Evolutionary conservation across 2,329 filamentous ascomycete genomes (phyloP).

Genomic region (Fusarium incarnatum): DNA sequence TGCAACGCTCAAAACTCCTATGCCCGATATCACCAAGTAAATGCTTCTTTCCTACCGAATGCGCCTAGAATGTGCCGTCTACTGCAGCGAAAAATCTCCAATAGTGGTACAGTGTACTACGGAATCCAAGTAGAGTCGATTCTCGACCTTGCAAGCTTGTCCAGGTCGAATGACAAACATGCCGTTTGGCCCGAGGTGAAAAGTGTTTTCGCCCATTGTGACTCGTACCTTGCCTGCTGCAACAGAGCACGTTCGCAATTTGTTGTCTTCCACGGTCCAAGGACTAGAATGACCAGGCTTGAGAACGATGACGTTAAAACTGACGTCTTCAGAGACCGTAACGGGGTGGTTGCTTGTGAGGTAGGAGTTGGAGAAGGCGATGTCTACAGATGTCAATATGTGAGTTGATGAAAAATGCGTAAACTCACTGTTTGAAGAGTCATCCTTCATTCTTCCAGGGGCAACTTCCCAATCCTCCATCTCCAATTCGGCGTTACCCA

Average conservation of each 20-base stretch:
- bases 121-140: constrained; percentile 59
- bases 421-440: constrained; percentile 52
- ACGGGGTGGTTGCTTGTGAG: constrained; percentile 53
- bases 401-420: not conserved
- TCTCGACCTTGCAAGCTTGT: constrained; percentile 54
- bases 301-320: constrained; percentile 56
- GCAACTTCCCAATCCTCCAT: constrained; percentile 61
- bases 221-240: constrained; percentile 57
- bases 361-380: constrained; percentile 59
- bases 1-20: constrained; percentile 9
- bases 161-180: constrained; percentile 58
- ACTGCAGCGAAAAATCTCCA: constrained; percentile 35
- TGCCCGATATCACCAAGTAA: not conserved
- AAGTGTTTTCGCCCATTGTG: constrained; percentile 52
- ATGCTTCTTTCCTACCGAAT: not conserved
- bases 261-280: constrained; percentile 48
- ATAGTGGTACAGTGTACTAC: constrained; percentile 57
- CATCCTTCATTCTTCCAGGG: constrained; percentile 54
- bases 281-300: constrained; percentile 53
- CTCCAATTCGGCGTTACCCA: constrained; percentile 41
- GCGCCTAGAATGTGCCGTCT: not conserved
- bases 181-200: constrained; percentile 58
- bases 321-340: constrained; percentile 52
- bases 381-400: constrained; percentile 47
- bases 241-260: constrained; percentile 55